A percentile compares a stretch with the other conserved stretches of the same genome.
Evolutionary conservation across 2,329 filamentous ascomycete species (phyloP).

Genomic region (Rutstroemia sydowiana): DNA sequence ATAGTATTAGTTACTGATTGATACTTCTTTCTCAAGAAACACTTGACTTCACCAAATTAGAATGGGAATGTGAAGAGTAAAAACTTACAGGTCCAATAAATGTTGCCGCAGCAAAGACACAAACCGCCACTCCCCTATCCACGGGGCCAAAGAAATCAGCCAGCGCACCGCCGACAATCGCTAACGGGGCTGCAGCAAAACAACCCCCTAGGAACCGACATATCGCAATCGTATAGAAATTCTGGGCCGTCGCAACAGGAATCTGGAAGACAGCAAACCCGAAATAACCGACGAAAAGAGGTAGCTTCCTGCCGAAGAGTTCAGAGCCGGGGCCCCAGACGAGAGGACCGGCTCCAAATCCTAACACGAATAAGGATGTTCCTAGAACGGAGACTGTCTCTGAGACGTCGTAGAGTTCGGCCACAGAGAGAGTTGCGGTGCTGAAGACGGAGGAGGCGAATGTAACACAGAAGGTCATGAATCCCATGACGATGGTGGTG

Average conservation of each 20-base stretch:
- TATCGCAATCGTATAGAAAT: constrained; percentile 46
- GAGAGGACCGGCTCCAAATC: constrained; percentile 63
- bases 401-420: constrained; percentile 19
- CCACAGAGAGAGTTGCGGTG: constrained; percentile 18
- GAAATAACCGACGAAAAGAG: constrained; percentile 41
- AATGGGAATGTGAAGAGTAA: constrained; percentile 18
- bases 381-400: constrained; percentile 51
- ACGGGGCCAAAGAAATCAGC: constrained; percentile 56
- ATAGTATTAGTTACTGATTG: constrained; percentile 18
- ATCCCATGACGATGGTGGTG: constrained; percentile 24
- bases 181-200: constrained; percentile 43
- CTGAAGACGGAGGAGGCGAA: constrained; percentile 27
- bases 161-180: constrained; percentile 48
- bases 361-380: constrained; percentile 59
- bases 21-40: too few relatives aligned
- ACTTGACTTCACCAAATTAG: not conserved
- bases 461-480: constrained; percentile 31
- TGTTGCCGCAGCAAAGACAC: constrained; percentile 47
- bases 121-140: constrained; percentile 56
- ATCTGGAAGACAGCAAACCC: constrained; percentile 47
- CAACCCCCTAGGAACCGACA: constrained; percentile 46
- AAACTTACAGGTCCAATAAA: constrained; percentile 30
- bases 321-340: constrained; percentile 40
- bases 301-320: constrained; percentile 41
- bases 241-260: constrained; percentile 45